Evolutionary conservation across 257 asterid species (phyloP), one percentile per base, ranked within the genome.

Genomic region (Solanum piurae): DNA sequence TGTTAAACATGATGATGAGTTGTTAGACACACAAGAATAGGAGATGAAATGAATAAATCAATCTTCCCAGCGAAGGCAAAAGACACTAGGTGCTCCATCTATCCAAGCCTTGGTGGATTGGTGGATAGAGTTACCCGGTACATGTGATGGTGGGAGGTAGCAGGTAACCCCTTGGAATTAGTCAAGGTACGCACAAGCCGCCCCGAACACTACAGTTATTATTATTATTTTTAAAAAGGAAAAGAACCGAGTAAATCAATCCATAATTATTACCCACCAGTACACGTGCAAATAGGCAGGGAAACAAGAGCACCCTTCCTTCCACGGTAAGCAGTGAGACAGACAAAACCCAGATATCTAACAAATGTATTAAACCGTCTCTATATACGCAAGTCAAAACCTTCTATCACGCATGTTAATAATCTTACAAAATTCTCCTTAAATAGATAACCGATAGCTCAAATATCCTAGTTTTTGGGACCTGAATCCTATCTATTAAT

Each of bases 1-100:
- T 96, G 88, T 68, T 88, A 89, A 83, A 82, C 82, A 88, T 38
- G 79, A 85, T 16, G 5, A 75, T 62, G 34, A 83, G 83, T 52
- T 69, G 27, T 42, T 37, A 23, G 62, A 66, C 21, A 58, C 29
- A 68, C 46, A 37, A 58, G 75, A 21, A 52, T 74, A 80, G 76
- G 40, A 88, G 18, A 79, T 68, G 37, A 38, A n/a, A 77, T 25
- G 60, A 71, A 72, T 29, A 46, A n/a, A 60, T 38, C 42, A 80
- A 27, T 46, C 42, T 62, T 62, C 71, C 7, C 13, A 62, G 7
- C 1, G 13, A 31, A 62, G 31, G 29, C 71, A 23, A 62, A 62
- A 62, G 12, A 62, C 71, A 62, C 29, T 23, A 23, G 31, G 29
- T 4, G 29, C 1, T 23, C 71, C 71, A 62, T 62, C 71, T 62